Conservation (phyloP, 495 filamentous ascomycete species). For the Podospora appendiculata region DNA sequence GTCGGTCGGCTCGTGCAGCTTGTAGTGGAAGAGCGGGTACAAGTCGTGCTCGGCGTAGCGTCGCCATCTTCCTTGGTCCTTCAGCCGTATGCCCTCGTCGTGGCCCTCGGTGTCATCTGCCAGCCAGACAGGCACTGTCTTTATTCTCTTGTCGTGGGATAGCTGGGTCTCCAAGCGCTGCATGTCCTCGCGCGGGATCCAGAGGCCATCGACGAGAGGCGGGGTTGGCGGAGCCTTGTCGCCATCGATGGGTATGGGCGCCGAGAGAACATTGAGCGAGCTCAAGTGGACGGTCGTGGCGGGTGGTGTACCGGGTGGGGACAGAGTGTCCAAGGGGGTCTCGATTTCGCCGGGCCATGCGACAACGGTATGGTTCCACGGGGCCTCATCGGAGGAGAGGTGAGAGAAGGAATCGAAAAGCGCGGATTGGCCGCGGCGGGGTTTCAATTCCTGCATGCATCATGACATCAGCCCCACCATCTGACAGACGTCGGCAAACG, state of each 20-base stretch:
- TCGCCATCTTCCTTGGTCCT: slow-evolving; percentile 75
- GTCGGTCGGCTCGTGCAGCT: slow-evolving; percentile 79
- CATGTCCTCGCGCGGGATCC: slow-evolving; percentile 57
- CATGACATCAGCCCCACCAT: slow-evolving; percentile 24
- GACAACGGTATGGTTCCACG: slow-evolving; percentile 81
- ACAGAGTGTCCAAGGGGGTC: slow-evolving; percentile 31
- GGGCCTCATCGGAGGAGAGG: slow-evolving; percentile 63
- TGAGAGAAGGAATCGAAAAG: slow-evolving; percentile 83
- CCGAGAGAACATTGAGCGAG: slow-evolving; percentile 52
- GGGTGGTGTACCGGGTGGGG: slow-evolving; percentile 33
- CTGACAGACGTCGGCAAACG: slow-evolving; percentile 6
- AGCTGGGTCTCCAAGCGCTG: slow-evolving; percentile 61
- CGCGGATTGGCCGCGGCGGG: slow-evolving; percentile 76
- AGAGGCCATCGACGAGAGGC: slow-evolving; percentile 54
- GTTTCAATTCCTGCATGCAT: slow-evolving; percentile 52
- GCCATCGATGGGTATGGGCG: slow-evolving; percentile 63
- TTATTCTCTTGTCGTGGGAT: slow-evolving; percentile 51
- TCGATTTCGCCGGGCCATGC: slow-evolving; percentile 92
- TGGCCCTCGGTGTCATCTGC: slow-evolving; percentile 57
- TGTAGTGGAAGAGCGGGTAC: slow-evolving; percentile 89
- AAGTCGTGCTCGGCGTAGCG: slow-evolving; percentile 83
- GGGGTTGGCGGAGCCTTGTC: slow-evolving; percentile 43
- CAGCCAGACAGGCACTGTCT: slow-evolving; percentile 79
- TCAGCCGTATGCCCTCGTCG: slow-evolving; percentile 57
- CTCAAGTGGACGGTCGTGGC: slow-evolving; percentile 31